A percentile compares a stretch with the other conserved stretches of the same genome.
Evolutionary conservation across 2,329 filamentous ascomycete genomes (phyloP).

Genomic region (Aureobasidium sp.): DNA sequence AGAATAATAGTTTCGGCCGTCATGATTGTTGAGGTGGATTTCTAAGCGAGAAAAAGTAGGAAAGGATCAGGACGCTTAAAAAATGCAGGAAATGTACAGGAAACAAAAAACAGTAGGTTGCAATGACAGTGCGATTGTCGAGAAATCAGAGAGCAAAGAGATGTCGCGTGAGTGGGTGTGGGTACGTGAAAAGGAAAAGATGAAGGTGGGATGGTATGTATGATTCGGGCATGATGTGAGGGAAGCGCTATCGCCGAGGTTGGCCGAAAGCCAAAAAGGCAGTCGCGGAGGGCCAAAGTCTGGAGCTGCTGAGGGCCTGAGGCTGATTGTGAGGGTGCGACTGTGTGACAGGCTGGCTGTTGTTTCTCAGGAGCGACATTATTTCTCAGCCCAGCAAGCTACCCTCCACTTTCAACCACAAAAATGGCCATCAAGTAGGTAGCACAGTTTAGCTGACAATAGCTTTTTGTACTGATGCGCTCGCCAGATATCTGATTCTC

Average conservation of each 20-base stretch:
- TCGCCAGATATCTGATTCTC: constrained; percentile 82
- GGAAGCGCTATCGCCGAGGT: constrained; percentile 6
- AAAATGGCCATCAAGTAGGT: constrained; percentile 51
- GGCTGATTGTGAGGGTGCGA: no score
- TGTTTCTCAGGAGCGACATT: not conserved
- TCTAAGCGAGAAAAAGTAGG: constrained; percentile 13
- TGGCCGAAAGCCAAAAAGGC: not conserved
- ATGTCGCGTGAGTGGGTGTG: not conserved
- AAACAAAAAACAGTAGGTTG: not conserved
- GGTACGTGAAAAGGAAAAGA: not conserved
- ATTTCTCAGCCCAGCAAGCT: not conserved
- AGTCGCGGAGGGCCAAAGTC: not conserved
- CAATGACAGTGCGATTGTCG: not conserved
- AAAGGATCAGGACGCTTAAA: not conserved
- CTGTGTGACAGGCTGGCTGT: not conserved
- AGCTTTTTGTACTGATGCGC: constrained; percentile 15
- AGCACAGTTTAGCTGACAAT: not conserved
- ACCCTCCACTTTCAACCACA: constrained; percentile 7
- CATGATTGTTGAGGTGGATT: constrained; percentile 36
- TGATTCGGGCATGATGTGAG: constrained; percentile 6
- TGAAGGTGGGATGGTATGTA: not conserved
- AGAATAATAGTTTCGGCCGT: constrained; percentile 65
- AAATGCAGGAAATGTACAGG: not conserved
- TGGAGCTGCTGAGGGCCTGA: not conserved
- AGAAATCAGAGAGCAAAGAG: not conserved